A percentile compares a stretch with the other conserved stretches of the same genome.
Conservation (phyloP, 106 monocot species). For the Dioscorea zingiberensis region DNA sequence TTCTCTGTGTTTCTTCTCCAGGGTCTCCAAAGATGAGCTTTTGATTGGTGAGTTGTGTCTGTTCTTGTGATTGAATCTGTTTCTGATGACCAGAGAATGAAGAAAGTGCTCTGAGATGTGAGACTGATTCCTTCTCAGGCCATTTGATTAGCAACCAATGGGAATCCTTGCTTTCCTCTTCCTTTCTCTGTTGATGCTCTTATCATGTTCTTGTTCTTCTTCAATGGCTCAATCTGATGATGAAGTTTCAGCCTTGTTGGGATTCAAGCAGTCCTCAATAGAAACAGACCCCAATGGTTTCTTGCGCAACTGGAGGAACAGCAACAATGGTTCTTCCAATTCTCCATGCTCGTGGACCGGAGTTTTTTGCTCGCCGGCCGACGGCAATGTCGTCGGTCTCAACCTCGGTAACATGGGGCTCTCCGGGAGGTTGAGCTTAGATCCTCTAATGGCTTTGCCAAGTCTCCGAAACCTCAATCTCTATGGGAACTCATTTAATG, state of each 20-base stretch:
- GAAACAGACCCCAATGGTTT: conserved; percentile 24
- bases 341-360: conserved; percentile 52
- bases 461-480: conserved; percentile 31
- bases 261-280: conserved; percentile 44
- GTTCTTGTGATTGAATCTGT: no score
- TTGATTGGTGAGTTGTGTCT: no score
- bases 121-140: no score
- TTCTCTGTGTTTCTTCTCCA: no score
- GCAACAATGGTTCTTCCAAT: neutral
- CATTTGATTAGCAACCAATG: conserved; percentile 11
- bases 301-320: conserved; percentile 26
- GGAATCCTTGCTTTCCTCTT: conserved; percentile 8
- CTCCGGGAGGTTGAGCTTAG: conserved; percentile 27
- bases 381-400: conserved; percentile 23
- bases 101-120: no score
- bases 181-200: conserved; percentile 7
- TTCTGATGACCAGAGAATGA: no score
- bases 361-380: conserved; percentile 34
- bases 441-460: conserved; percentile 30
- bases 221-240: no score
- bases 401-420: conserved; percentile 43
- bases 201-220: neutral
- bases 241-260: conserved; percentile 16
- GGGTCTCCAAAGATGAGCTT: no score
- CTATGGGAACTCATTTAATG: conserved; percentile 44